phyloP scores from a whole-genome alignment of 371 early-diverging fungal species.

The Circinella minor region DNA sequence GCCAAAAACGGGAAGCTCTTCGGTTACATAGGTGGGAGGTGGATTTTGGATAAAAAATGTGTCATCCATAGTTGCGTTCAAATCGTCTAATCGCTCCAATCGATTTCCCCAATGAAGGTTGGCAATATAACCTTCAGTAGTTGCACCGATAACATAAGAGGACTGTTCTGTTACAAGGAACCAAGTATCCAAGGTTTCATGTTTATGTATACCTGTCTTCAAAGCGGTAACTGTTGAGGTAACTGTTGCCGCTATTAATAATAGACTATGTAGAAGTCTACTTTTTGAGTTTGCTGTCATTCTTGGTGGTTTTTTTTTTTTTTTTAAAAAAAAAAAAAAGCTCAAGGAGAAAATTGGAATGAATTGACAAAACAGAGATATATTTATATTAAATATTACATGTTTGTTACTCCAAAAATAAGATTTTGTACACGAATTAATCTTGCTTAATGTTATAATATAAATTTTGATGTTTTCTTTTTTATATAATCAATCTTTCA shows the following conservation, averaged over 20 bases:
- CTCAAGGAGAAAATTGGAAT: too few relatives aligned
- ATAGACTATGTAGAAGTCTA: background rate
- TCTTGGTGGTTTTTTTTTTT: too few relatives aligned
- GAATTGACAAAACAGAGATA: too few relatives aligned
- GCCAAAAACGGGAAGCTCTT: slow-evolving; percentile 48
- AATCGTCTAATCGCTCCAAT: slow-evolving; percentile 16
- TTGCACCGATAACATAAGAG: slow-evolving; percentile 40
- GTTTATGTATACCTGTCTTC: slow-evolving; percentile 28
- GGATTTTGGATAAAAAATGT: slow-evolving; percentile 37
- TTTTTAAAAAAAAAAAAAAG: too few relatives aligned
- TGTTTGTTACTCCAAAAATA: too few relatives aligned
- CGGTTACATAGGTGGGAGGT: slow-evolving; percentile 31
- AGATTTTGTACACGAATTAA: too few relatives aligned
- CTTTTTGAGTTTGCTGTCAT: background rate
- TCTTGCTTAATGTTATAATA: too few relatives aligned
- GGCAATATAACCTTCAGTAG: slow-evolving; percentile 25
- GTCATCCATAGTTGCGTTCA: slow-evolving; percentile 11
- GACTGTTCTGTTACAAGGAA: slow-evolving; percentile 36
- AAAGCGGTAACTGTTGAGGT: slow-evolving; percentile 1
- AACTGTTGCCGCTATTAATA: background rate
- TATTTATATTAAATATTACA: too few relatives aligned
- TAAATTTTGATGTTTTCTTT: too few relatives aligned
- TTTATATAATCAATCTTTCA: too few relatives aligned
- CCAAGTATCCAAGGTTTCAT: slow-evolving; percentile 29
- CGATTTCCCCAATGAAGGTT: slow-evolving; percentile 48